These are phyloP conservation scores for Cutaneotrichosporon sp. DNA, from an alignment of 1,284 basidiomycete species.

Conservation along the genomic window DNA sequence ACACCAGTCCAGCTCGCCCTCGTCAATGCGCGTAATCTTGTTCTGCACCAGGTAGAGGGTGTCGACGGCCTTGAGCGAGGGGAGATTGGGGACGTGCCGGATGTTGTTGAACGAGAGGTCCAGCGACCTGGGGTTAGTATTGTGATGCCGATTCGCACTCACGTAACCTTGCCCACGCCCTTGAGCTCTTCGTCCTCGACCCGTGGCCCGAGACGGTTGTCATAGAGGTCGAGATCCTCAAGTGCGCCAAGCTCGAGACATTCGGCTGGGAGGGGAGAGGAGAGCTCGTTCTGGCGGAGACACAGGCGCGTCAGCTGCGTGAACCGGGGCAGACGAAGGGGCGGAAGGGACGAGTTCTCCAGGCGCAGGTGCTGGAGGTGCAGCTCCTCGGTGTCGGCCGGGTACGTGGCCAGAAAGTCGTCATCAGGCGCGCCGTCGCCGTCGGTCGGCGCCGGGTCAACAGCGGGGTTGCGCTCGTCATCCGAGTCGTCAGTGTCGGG, in stretches of 20 bases:
- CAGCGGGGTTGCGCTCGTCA: conserved; percentile 15
- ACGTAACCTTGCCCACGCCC: conserved; percentile 67
- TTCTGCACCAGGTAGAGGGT: conserved; percentile 97
- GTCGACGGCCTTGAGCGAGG: conserved; percentile 59
- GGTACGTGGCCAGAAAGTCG: conserved; percentile 59
- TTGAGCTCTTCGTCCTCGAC: conserved; percentile 63
- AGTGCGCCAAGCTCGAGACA: conserved; percentile 68
- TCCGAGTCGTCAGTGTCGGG: conserved; percentile 36
- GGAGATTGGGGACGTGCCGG: conserved; percentile 63
- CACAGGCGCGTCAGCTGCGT: conserved; percentile 72
- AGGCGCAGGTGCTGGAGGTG: conserved; percentile 86
- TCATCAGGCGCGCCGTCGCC: conserved; percentile 28
- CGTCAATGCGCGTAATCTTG: conserved; percentile 76
- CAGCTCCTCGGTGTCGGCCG: conserved; percentile 76
- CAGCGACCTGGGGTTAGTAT: conserved; percentile 61
- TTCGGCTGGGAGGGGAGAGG: conserved; percentile 68
- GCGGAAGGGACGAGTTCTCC: conserved; percentile 60
- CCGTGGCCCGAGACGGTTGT: conserved; percentile 83
- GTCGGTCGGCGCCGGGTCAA: neutral
- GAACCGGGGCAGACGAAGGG: conserved; percentile 66
- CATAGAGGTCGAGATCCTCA: conserved; percentile 91
- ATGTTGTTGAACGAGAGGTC: conserved; percentile 97
- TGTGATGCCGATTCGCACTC: conserved; percentile 48
- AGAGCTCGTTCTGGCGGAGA: conserved; percentile 80
- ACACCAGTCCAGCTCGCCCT: conserved; percentile 63